Conservation (phyloP, 768 basidiomycete genomes). For the Calocybe indica region DNA sequence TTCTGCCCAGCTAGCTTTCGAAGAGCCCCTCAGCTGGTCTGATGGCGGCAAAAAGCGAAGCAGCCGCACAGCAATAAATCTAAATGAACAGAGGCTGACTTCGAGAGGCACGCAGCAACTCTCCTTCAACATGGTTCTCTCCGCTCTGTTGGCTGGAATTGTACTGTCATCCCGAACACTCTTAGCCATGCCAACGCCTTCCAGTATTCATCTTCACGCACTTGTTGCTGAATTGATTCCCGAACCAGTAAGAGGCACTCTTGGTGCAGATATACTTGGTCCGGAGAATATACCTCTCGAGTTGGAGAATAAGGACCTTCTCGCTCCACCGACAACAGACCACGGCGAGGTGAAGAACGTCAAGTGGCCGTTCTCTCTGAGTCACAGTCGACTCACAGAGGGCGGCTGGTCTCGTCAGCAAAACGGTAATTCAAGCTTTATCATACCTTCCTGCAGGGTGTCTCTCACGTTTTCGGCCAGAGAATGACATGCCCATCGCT, state of each 20-base stretch:
- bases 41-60: too few species aligned
- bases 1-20: too few species aligned
- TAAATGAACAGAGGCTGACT: too few species aligned
- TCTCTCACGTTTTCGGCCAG: conserved; percentile 16
- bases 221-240: too few species aligned
- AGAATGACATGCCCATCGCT: conserved; percentile 43
- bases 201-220: too few species aligned
- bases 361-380: conserved; percentile 53
- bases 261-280: conserved; percentile 37
- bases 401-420: conserved; percentile 60
- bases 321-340: conserved; percentile 42
- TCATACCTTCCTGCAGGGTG: not conserved
- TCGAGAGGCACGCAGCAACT: too few species aligned
- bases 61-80: too few species aligned
- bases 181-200: too few species aligned
- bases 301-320: conserved; percentile 35
- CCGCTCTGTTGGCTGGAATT: too few species aligned
- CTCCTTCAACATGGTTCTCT: too few species aligned
- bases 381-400: conserved; percentile 46
- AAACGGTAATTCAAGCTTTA: conserved; percentile 28
- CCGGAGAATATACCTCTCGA: conserved; percentile 33
- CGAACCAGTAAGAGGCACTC: conserved; percentile 17
- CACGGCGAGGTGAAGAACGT: conserved; percentile 40
- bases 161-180: too few species aligned
- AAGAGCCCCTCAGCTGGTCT: too few species aligned